phyloP scores from a whole-genome alignment of 176 grass and related monocot genomes.

The Cenchrus fungigraminus region DNA sequence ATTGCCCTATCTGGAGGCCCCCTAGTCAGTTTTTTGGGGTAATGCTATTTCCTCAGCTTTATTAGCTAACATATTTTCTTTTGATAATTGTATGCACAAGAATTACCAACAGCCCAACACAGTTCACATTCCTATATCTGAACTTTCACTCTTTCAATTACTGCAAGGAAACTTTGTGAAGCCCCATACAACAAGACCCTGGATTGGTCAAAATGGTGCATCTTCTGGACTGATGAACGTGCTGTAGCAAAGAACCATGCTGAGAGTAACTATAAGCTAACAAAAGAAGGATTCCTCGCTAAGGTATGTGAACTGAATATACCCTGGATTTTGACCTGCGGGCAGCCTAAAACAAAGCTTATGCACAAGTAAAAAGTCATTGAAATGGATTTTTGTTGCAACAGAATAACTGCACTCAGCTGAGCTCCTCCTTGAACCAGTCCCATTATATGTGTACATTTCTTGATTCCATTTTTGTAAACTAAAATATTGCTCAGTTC shows the following conservation, averaged over 20 bases:
- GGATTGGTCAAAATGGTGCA: conserved; percentile 98
- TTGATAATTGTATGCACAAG: neutral
- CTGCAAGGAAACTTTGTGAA: conserved; percentile 91
- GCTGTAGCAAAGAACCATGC: conserved; percentile 93
- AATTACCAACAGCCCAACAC: conserved; percentile 23
- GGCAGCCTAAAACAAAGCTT: neutral
- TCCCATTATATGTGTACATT: conserved; percentile 13
- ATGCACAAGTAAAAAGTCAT: conserved; percentile 21
- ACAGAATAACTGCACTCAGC: conserved; percentile 17
- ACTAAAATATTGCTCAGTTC: neutral
- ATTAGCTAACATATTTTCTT: conserved; percentile 16
- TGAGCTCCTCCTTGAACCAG: neutral
- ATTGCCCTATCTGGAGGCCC: conserved; percentile 83
- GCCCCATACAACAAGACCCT: conserved; percentile 87
- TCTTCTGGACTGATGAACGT: conserved; percentile 95
- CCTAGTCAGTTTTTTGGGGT: conserved; percentile 78
- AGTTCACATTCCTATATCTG: neutral
- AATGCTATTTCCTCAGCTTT: conserved; percentile 40
- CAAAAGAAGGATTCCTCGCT: conserved; percentile 86
- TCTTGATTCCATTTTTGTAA: conserved; percentile 15
- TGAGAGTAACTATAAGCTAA: conserved; percentile 94
- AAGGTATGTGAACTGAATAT: conserved; percentile 64
- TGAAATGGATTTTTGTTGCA: conserved; percentile 29
- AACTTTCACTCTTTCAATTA: conserved; percentile 23
- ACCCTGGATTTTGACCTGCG: neutral